Evolutionary conservation across 768 basidiomycete species (phyloP), one percentile per base, ranked within the genome.

Genomic region (Auricularia heimuer): DNA sequence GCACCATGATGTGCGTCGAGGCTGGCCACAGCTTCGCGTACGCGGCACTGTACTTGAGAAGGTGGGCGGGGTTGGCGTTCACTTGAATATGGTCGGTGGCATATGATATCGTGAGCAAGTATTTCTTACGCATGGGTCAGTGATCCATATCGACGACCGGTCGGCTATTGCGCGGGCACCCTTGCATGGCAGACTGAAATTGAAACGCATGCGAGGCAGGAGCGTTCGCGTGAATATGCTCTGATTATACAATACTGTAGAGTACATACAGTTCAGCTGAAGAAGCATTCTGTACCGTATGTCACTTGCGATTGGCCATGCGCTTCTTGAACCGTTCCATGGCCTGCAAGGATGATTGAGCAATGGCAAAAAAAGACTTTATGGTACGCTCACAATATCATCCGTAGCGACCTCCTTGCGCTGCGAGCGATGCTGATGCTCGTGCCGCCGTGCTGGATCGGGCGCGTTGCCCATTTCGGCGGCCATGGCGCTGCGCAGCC

Each of bases 241-340:
- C 29, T 29, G 29, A 29, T 29, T 29, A 29, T 29, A 29, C 29
- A 29, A 29, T 29, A 29, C 29, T 29, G 29, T 29, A n/a, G n/a
- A n/a, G n/a, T n/a, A 29, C 29, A 29, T 29, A 29, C 29, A 29
- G 29, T 29, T 29, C 29, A 29, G 29, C 29, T 29, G 29, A 29
- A 29, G 29, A 29, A 29, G 29, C 29, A 29, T 29, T 29, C 29
- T 29, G 29, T 29, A 29, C 29, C 29, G 29, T 29, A 29, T 10
- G 44, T 51, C 18, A 51, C 47, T 51, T 61, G 47, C 47, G 56
- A 24, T 4, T 29, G 7, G 56, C 56, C 90, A 94, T 92, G 65
- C 94, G 80, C 77, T 29, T 29, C 29, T 96, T 98, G 82, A 98
- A 98, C 37, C 96, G 85, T 75, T 96, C 94, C 91, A 94, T 91